Percentiles rank a stretch among this genome's conserved stretches.
These are phyloP conservation scores for Pholiota molesta DNA, from an alignment of 768 basidiomycete genomes.

Conservation along the genomic window DNA sequence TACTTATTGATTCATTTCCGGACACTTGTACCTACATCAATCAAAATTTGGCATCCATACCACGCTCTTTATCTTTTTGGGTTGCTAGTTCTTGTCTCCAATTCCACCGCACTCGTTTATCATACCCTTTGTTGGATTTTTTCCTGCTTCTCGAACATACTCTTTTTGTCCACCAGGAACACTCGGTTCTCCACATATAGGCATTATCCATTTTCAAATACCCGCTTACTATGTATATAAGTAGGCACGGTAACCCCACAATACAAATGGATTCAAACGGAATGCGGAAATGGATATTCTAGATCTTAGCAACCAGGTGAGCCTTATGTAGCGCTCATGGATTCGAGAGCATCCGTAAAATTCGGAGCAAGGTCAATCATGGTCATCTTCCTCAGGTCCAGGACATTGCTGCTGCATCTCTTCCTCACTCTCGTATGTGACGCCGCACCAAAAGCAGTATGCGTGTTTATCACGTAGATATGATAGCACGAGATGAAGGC, in stretches of 20 bases:
- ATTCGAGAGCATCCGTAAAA: background rate
- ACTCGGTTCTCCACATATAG: background rate
- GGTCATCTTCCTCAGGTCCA: conserved; percentile 74
- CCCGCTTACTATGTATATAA: conserved; percentile 12
- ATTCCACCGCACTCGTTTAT: conserved; percentile 20
- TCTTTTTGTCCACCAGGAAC: conserved; percentile 10
- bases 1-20: conserved; percentile 20
- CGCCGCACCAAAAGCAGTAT: conserved; percentile 92
- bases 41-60: conserved; percentile 20
- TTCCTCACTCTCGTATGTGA: conserved; percentile 62
- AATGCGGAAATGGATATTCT: conserved; percentile 7
- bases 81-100: conserved; percentile 7
- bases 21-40: conserved; percentile 21
- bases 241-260: conserved; percentile 21
- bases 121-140: conserved; percentile 11
- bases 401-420: conserved; percentile 73
- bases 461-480: conserved; percentile 73
- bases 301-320: background rate
- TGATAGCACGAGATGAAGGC: conserved; percentile 65
- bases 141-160: conserved; percentile 3
- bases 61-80: conserved; percentile 21
- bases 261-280: conserved; percentile 7
- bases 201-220: conserved; percentile 10
- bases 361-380: conserved; percentile 53
- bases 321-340: background rate